These are phyloP conservation scores for Linanthus parryae DNA, from an alignment of 148 eudicot genomes.

Conservation along the genomic window DNA sequence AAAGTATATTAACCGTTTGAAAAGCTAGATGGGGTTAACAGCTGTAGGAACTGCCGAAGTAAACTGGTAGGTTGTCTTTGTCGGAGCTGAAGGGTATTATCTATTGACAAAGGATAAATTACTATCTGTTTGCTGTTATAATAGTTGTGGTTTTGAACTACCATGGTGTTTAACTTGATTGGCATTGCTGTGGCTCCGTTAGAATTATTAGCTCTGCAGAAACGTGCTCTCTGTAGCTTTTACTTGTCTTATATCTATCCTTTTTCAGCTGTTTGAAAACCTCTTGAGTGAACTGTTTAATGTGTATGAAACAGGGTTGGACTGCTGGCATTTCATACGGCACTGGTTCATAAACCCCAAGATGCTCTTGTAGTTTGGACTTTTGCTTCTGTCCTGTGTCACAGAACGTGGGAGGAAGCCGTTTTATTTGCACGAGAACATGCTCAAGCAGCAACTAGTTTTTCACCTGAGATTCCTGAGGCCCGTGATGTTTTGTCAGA, in stretches of 20 bases:
- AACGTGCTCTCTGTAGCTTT: not conserved
- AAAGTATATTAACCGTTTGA: no score
- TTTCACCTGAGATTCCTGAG: conserved; percentile 55
- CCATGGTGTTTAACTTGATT: no score
- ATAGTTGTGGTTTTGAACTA: no score
- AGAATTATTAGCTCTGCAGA: no score
- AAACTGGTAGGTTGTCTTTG: no score
- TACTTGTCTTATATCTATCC: not conserved
- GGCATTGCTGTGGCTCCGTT: no score
- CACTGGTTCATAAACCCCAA: conserved; percentile 65
- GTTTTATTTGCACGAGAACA: conserved; percentile 50
- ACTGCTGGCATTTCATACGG: conserved; percentile 70
- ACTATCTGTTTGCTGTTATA: no score
- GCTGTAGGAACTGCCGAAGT: no score
- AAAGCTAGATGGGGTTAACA: no score
- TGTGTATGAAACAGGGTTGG: conserved; percentile 55
- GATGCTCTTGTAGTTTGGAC: conserved; percentile 59
- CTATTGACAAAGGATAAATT: no score
- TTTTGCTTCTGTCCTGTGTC: conserved; percentile 62
- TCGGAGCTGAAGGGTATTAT: no score
- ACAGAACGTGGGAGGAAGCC: conserved; percentile 61
- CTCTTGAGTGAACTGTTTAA: not conserved
- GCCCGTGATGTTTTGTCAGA: conserved; percentile 29
- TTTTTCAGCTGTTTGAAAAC: not conserved
- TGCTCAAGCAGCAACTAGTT: conserved; percentile 23